These are phyloP conservation scores for Neofusicoccum parvum DNA, from an alignment of 2,329 filamentous ascomycete genomes.

Conservation along the genomic window DNA sequence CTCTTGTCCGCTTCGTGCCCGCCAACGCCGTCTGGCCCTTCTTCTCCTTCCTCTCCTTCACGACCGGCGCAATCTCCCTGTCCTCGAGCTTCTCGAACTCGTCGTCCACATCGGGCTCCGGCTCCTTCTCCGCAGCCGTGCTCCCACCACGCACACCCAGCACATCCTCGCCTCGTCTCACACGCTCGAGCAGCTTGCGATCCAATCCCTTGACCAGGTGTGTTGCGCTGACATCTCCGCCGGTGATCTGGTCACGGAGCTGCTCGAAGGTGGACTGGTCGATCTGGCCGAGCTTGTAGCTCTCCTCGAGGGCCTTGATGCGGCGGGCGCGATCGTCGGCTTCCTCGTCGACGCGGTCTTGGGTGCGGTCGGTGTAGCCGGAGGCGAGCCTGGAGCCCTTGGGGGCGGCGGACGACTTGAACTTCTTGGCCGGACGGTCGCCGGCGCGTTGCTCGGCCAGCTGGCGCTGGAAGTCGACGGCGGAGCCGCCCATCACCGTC, in stretches of 20 bases:
- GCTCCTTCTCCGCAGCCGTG: constrained; percentile 39
- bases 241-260: constrained; percentile 73
- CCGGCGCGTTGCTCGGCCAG: constrained; percentile 66
- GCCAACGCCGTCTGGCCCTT: constrained; percentile 54
- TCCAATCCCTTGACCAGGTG: constrained; percentile 93
- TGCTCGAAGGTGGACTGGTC: constrained; percentile 77
- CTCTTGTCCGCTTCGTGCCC: constrained; percentile 56
- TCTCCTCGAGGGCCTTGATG: constrained; percentile 77
- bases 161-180: constrained; percentile 66
- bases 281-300: constrained; percentile 81
- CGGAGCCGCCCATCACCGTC: constrained; percentile 58
- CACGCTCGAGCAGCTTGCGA: constrained; percentile 73
- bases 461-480: constrained; percentile 79
- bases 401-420: constrained; percentile 72
- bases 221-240: constrained; percentile 77
- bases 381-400: constrained; percentile 78
- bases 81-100: constrained; percentile 57
- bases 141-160: constrained; percentile 38
- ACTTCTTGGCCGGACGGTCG: constrained; percentile 62
- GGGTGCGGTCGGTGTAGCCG: constrained; percentile 83
- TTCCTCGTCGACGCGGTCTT: constrained; percentile 58
- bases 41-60: constrained; percentile 61
- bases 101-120: constrained; percentile 43
- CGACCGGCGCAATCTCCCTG: constrained; percentile 69
- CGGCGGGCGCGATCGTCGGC: constrained; percentile 63